Percentiles rank a stretch among this genome's conserved stretches.
Evolutionary conservation across 305 asterid species (phyloP).

Genomic region (Plantago lanceolata): DNA sequence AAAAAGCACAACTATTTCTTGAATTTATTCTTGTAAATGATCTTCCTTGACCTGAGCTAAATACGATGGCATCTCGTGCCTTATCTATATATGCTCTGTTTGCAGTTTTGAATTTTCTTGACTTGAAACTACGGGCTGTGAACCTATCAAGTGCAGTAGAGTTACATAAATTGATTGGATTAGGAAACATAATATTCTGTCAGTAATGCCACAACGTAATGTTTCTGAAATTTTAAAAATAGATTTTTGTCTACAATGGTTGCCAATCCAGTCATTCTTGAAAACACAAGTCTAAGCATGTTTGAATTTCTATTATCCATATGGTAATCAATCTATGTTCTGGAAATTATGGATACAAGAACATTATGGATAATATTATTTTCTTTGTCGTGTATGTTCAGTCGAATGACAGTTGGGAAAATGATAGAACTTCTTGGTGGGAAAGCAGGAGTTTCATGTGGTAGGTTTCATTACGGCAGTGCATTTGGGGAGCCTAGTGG

Average conservation of each 20-base stretch:
- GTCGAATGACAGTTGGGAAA: constrained; percentile 99
- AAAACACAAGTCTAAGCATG: not conserved
- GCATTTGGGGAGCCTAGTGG: constrained; percentile 99
- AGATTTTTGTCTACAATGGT: not conserved
- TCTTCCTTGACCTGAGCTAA: not conserved
- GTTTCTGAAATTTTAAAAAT: not conserved
- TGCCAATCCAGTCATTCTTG: not conserved
- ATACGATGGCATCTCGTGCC: not conserved
- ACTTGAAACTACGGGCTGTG: not conserved
- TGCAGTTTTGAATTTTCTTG: not conserved
- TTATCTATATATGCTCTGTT: too few species aligned
- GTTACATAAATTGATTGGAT: not conserved
- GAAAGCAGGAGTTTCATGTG: constrained; percentile 97
- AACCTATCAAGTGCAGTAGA: not conserved
- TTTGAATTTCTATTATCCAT: not conserved
- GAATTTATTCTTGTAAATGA: not conserved
- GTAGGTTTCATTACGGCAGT: constrained; percentile 95
- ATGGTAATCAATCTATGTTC: not conserved
- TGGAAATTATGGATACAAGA: not conserved
- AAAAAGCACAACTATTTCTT: not conserved
- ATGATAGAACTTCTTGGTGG: constrained; percentile 97
- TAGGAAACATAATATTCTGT: constrained; percentile 8
- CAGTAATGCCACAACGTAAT: not conserved
- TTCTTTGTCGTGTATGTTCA: constrained; percentile 35
- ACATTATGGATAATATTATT: not conserved